Evolutionary conservation across 192 early-diverging fungal genomes (phyloP).

Genomic region (Coemansia furcata): DNA sequence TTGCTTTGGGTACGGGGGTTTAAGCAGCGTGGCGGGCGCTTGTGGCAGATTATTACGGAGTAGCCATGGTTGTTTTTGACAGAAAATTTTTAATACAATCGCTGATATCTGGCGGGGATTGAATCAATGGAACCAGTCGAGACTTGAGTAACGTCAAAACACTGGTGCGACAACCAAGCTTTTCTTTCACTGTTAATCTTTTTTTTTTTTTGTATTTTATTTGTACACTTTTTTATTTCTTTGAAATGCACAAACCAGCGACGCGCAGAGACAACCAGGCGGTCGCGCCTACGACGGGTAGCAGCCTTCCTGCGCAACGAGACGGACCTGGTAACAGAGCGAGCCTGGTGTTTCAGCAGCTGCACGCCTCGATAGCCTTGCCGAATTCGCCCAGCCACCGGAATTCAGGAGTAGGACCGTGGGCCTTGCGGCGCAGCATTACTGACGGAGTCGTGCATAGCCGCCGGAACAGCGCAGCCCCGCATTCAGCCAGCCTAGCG

Average conservation of each 20-base stretch:
- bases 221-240: neutral
- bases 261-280: neutral
- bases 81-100: too few relatives aligned
- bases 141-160: neutral
- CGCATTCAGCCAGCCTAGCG: neutral
- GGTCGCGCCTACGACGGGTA: neutral
- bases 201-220: neutral
- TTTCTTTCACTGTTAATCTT: neutral
- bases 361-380: slow-evolving; percentile 26
- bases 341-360: slow-evolving; percentile 43
- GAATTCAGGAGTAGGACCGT: neutral
- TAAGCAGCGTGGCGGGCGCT: too few relatives aligned
- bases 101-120: too few relatives aligned
- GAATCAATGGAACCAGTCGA: too few relatives aligned
- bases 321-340: slow-evolving; percentile 11
- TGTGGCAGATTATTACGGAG: too few relatives aligned
- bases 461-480: neutral
- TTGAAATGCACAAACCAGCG: neutral
- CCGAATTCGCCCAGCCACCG: slow-evolving; percentile 1
- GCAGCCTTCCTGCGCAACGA: neutral
- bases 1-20: too few relatives aligned
- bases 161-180: neutral
- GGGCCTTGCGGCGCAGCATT: slow-evolving; percentile 17
- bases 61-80: too few relatives aligned
- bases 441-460: neutral